Base-by-base conservation (phyloP, 140 eudicot species). In the Bidens hawaiensis region DNA sequence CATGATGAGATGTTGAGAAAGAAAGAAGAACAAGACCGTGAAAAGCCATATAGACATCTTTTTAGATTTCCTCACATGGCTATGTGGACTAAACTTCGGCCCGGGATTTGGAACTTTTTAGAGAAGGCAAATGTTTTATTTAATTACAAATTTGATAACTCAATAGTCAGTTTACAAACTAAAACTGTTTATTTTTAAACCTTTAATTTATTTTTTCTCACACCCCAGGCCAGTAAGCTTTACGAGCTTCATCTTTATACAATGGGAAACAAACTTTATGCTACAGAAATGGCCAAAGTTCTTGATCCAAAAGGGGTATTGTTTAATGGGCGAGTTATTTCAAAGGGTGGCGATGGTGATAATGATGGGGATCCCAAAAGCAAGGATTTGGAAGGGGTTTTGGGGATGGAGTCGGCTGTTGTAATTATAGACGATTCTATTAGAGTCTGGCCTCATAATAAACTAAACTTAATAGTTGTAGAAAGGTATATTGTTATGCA, bases 331-430 rank as follows among this genome's bases (percentile, higher is more conserved):
- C 72, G 99, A 40, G 99, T 93, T 11, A 88, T 93, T 48, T 93
- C 99, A 4, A 67, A 90, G 71, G 99, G 99, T 31, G 99, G 85
- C 67, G 95, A 93, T 22, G 95, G 95, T 4, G 99, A 93, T 73
- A 69, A 55, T 55, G 99, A 93, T 45, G 89, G 96, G 24, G 95
- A 90, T 61, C 85, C 91, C 12, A 93, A 93, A 72, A 93, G 82
- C 26, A 93, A 93, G 81, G 99, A 93, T 55, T 70, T 93, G 81
- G 99, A 93, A 67, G 99, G 99, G 13, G 99, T 93, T 76, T 56
- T 93, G 89, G 99, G 99, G 36, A 85, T 93, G 99, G 99, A 93
- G 74, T 88, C 99, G 4, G 75, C 96, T 38, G 99, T 93, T 69
- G 85, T 93, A 54, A 93, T 93, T 40, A 87, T 93, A 69, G 99